phyloP scores from a whole-genome alignment of 148 eudicot species.

The Polygonum maritimum region DNA sequence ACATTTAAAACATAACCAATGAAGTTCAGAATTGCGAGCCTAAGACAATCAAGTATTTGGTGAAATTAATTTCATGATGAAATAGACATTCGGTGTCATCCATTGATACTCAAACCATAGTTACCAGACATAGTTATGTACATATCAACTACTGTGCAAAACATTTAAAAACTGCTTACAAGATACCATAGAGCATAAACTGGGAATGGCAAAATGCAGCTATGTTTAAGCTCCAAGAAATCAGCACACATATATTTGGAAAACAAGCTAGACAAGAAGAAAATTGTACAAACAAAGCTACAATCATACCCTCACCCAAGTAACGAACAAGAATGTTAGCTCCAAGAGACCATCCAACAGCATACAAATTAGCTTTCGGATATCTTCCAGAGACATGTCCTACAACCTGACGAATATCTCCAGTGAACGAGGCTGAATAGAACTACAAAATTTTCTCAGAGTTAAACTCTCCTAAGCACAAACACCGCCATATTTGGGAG shows the following conservation, averaged over 20 bases:
- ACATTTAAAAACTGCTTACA: neutral
- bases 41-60: too few species aligned
- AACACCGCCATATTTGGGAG: neutral
- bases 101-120: neutral
- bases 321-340: conserved; percentile 88
- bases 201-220: neutral
- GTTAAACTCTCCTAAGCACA: neutral
- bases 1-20: neutral
- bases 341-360: conserved; percentile 88
- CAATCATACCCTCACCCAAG: conserved; percentile 60
- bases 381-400: conserved; percentile 55
- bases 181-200: neutral
- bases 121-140: neutral
- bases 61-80: too few species aligned
- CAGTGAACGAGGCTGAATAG: conserved; percentile 85
- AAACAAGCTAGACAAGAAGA: neutral
- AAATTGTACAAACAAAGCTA: neutral
- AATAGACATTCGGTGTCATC: neutral
- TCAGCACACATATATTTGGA: neutral
- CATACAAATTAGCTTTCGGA: conserved; percentile 70
- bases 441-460: conserved; percentile 34
- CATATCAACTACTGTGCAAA: neutral
- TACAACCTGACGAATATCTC: conserved; percentile 75
- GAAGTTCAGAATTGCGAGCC: neutral
- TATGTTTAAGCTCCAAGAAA: neutral